These are phyloP conservation scores for Fusarium sp. DNA, from an alignment of 2,329 filamentous ascomycete species.

Conservation along the genomic window DNA sequence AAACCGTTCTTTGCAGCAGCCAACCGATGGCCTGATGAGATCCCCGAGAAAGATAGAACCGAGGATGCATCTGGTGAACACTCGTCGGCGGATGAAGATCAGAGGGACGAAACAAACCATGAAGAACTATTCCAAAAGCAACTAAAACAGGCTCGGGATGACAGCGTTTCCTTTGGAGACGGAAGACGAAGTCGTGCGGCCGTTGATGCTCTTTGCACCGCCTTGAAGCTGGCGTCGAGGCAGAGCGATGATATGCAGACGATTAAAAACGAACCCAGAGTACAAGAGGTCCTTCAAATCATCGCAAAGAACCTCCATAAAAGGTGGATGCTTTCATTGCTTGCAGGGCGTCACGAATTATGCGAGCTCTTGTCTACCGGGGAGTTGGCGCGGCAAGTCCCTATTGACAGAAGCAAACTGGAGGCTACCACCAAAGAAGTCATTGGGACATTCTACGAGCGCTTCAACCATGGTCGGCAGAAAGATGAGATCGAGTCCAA, in stretches of 20 bases:
- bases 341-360: constrained; percentile 7
- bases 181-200: not conserved
- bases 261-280: constrained; percentile 10
- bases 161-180: not conserved
- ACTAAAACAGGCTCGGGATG: not conserved
- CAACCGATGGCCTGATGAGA: constrained; percentile 31
- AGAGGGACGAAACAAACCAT: not conserved
- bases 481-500: constrained; percentile 4
- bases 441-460: constrained; percentile 20
- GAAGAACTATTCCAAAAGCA: not conserved
- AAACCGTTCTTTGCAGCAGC: constrained; percentile 33
- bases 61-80: not conserved
- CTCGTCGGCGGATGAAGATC: not conserved
- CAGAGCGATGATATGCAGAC: constrained; percentile 9
- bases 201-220: constrained; percentile 14
- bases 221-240: constrained; percentile 14
- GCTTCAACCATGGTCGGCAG: constrained; percentile 19
- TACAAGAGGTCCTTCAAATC: constrained; percentile 19
- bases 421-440: constrained; percentile 5
- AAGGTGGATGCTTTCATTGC: not conserved
- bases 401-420: constrained; percentile 19
- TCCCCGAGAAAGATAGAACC: constrained; percentile 4
- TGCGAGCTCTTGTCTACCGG: constrained; percentile 28
- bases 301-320: constrained; percentile 12
- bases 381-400: constrained; percentile 26